A percentile compares a stretch with the other conserved stretches of the same genome.
Evolutionary conservation across 768 basidiomycete genomes (phyloP).

Genomic region (Pisolithus albus): DNA sequence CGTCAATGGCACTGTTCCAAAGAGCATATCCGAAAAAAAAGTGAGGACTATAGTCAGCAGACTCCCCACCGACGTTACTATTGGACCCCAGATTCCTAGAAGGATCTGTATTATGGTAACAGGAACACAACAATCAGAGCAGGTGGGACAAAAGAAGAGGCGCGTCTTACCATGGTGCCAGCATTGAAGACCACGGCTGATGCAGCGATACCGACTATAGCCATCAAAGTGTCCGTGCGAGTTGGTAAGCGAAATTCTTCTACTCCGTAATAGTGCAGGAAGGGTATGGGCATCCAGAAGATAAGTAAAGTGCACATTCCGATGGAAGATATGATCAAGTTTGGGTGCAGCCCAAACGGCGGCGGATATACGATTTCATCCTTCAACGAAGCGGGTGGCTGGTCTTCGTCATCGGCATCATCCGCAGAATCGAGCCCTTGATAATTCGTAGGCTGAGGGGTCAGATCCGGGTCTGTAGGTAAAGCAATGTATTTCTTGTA

Average conservation of each 20-base stretch:
- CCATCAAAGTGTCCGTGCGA: conserved; percentile 35
- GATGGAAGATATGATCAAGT: conserved; percentile 72
- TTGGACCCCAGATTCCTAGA: conserved; percentile 81
- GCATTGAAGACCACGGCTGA: conserved; percentile 78
- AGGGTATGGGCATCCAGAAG: conserved; percentile 73
- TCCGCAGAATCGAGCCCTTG: conserved; percentile 38
- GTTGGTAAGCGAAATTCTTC: conserved; percentile 66
- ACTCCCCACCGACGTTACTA: conserved; percentile 82
- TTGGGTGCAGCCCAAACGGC: conserved; percentile 82
- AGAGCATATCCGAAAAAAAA: conserved; percentile 68
- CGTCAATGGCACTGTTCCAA: conserved; percentile 61
- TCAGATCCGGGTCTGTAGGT: conserved; percentile 53
- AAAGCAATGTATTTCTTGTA: conserved; percentile 77
- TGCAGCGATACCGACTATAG: conserved; percentile 62
- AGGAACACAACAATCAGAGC: neutral
- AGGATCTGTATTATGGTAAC: conserved; percentile 49
- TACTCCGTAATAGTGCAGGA: conserved; percentile 59
- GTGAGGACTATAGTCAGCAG: conserved; percentile 94
- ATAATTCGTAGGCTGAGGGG: conserved; percentile 36
- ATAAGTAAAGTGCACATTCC: conserved; percentile 67
- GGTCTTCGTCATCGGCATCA: conserved; percentile 16
- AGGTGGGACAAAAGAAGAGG: neutral
- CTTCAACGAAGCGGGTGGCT: conserved; percentile 9
- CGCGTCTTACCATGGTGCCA: conserved; percentile 65
- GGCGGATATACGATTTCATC: conserved; percentile 45